phyloP scores from a whole-genome alignment of 2,329 filamentous ascomycete species.

The Sclerotinia borealis region DNA sequence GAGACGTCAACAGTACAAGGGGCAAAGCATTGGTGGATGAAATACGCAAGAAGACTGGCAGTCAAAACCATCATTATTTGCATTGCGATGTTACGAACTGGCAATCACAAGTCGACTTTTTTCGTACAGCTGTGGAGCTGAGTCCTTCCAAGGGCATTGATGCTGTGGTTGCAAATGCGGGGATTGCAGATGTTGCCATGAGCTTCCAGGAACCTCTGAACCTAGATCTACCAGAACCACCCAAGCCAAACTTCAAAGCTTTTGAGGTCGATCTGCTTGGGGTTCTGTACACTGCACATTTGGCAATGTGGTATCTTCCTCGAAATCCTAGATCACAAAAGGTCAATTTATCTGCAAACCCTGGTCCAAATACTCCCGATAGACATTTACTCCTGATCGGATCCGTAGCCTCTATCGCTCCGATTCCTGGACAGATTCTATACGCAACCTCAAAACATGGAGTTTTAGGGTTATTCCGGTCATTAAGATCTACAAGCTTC shows the following conservation, averaged over 20 bases:
- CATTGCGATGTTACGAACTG: conserved; percentile 61
- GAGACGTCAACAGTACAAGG: conserved; percentile 51
- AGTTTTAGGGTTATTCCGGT: conserved; percentile 58
- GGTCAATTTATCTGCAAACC: conserved; percentile 31
- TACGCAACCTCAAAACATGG: conserved; percentile 62
- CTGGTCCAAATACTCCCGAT: conserved; percentile 38
- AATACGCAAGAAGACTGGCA: conserved; percentile 39
- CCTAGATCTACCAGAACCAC: conserved; percentile 40
- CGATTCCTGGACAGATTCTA: conserved; percentile 41
- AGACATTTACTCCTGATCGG: conserved; percentile 57
- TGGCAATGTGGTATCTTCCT: conserved; percentile 55
- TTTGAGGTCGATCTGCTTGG: conserved; percentile 59
- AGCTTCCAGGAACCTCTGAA: conserved; percentile 40
- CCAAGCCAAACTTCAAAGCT: conserved; percentile 45
- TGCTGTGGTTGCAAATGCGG: conserved; percentile 61
- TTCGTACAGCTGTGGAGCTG: conserved; percentile 49
- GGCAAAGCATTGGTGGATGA: conserved; percentile 51
- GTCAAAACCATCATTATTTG: conserved; percentile 47
- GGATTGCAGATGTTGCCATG: conserved; percentile 43
- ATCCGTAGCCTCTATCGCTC: conserved; percentile 51
- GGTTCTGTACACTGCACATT: conserved; percentile 58
- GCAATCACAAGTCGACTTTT: conserved; percentile 57
- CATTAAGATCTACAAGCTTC: conserved; percentile 46
- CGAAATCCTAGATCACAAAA: conserved; percentile 40
- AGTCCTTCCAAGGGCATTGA: conserved; percentile 53